A percentile compares a stretch with the other conserved stretches of the same genome.
Evolutionary conservation across 1,284 basidiomycete genomes (phyloP).

Genomic region (Marasmius tenuissimus): DNA sequence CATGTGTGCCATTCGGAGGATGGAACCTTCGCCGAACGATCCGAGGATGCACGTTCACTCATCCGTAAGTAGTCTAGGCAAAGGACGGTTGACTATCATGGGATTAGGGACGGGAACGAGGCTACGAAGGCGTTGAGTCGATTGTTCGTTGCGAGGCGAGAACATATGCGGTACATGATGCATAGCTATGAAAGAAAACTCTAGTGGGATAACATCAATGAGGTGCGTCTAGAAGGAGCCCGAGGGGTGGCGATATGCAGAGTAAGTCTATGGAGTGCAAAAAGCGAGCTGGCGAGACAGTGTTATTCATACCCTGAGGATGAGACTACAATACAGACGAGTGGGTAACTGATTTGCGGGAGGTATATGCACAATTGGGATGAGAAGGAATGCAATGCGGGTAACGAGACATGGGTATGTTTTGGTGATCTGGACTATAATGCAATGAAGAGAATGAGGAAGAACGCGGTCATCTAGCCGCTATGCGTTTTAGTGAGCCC

Average conservation of each 20-base stretch:
- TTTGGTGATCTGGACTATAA: not conserved
- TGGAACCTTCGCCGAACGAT: not conserved
- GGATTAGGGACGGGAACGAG: too few species aligned
- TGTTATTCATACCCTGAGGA: not conserved
- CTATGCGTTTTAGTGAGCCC: not conserved
- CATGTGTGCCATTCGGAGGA: not conserved
- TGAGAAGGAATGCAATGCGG: not conserved
- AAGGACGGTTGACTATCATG: too few species aligned
- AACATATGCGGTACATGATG: too few species aligned
- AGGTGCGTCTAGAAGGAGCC: not conserved
- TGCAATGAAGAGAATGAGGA: not conserved
- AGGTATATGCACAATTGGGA: constrained; percentile 1
- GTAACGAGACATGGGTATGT: not conserved
- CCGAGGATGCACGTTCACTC: too few species aligned
- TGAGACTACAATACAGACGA: not conserved
- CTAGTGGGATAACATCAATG: too few species aligned
- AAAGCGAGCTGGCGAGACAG: not conserved
- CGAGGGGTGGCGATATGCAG: not conserved
- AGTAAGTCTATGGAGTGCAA: not conserved
- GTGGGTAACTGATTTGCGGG: not conserved
- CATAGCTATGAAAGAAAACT: too few species aligned
- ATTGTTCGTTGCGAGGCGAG: too few species aligned
- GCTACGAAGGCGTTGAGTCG: too few species aligned
- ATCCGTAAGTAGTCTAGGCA: too few species aligned
- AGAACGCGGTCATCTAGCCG: not conserved